Conservation (phyloP, 495 filamentous ascomycete species). For the Lepraria neglecta region DNA sequence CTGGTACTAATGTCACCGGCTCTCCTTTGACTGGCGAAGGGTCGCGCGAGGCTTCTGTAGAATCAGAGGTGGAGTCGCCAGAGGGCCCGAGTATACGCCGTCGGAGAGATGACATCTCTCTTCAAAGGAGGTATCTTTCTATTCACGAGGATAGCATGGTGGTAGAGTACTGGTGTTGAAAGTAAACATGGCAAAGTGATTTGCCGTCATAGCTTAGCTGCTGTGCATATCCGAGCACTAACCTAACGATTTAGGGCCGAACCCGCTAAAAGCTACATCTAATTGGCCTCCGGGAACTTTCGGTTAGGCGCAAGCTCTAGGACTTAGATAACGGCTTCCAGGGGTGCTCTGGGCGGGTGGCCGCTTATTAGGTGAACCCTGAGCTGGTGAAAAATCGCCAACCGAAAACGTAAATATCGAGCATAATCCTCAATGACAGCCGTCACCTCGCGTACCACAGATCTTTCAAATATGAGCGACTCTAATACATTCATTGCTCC, state of each 20-base stretch:
- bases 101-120: conserved; percentile 4
- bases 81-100: conserved; percentile 32
- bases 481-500: conserved; percentile 28
- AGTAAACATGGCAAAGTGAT: background rate
- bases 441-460: background rate
- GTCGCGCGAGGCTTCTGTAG: conserved; percentile 32
- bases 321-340: too few relatives aligned
- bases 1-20: conserved; percentile 33
- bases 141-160: background rate
- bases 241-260: background rate
- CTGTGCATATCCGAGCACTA: too few relatives aligned
- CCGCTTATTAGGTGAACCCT: too few relatives aligned
- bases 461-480: conserved; percentile 5
- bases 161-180: background rate
- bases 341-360: too few relatives aligned
- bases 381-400: too few relatives aligned
- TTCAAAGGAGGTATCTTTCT: background rate
- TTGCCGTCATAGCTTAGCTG: background rate
- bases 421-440: too few relatives aligned
- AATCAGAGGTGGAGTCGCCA: conserved; percentile 22
- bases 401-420: too few relatives aligned
- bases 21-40: conserved; percentile 42
- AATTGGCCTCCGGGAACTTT: too few relatives aligned
- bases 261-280: too few relatives aligned
- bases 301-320: background rate